These are phyloP conservation scores for Globisporangium apiculatum DNA, from an alignment of 352 stramenopile species.

Conservation along the genomic window DNA sequence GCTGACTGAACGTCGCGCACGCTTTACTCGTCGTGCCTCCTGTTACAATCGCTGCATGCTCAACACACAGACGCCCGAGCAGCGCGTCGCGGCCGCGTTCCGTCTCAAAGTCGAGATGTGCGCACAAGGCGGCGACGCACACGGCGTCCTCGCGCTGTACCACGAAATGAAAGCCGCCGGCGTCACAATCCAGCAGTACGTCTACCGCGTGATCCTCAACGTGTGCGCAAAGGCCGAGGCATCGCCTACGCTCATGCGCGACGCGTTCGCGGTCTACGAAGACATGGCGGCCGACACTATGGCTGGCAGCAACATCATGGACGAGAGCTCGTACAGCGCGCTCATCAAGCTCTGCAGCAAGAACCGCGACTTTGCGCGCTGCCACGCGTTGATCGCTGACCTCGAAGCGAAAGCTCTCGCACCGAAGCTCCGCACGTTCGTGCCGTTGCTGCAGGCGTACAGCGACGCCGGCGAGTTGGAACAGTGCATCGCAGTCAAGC, in stretches of 20 bases:
- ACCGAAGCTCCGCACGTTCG: conserved; percentile 70
- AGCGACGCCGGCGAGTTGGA: conserved; percentile 41
- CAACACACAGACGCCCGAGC: conserved; percentile 26
- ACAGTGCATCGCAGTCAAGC: conserved; percentile 49
- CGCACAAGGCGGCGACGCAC: conserved; percentile 29
- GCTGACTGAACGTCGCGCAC: too few relatives aligned
- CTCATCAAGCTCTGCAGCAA: conserved; percentile 72
- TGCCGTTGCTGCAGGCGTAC: conserved; percentile 56
- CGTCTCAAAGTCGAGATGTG: conserved; percentile 36
- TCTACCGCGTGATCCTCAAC: conserved; percentile 59
- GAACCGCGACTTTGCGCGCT: conserved; percentile 44
- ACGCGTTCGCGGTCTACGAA: conserved; percentile 50
- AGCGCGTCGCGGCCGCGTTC: conserved; percentile 32
- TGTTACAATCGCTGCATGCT: background rate
- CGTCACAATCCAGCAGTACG: conserved; percentile 26
- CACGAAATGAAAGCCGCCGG: conserved; percentile 38
- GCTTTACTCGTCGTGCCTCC: background rate
- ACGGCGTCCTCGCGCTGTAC: conserved; percentile 37
- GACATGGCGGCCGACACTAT: conserved; percentile 48
- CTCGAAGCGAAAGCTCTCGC: conserved; percentile 39
- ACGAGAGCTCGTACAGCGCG: conserved; percentile 67
- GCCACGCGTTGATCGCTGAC: conserved; percentile 36
- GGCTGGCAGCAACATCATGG: conserved; percentile 18
- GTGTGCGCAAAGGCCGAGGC: conserved; percentile 44
- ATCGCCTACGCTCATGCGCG: conserved; percentile 20